Conservation (phyloP, 1,139 yeast genomes). For the Meyerozyma carpophila region DNA sequence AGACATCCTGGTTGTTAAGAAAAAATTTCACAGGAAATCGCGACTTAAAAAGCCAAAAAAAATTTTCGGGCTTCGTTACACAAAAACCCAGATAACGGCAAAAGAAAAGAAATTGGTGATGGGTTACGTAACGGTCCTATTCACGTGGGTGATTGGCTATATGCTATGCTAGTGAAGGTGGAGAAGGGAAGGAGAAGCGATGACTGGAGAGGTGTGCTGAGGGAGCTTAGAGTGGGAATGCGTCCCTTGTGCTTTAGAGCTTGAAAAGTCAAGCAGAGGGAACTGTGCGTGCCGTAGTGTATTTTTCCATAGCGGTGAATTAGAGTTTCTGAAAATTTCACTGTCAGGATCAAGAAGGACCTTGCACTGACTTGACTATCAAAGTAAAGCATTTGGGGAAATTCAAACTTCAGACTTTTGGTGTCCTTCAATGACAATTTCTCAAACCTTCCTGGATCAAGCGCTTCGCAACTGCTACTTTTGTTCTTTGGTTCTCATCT, state of each 20-base stretch:
- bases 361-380: no score
- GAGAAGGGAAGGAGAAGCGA: not conserved
- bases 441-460: no score
- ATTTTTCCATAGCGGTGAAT: no score
- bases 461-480: not conserved
- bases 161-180: not conserved
- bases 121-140: not conserved
- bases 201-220: not conserved
- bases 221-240: no score
- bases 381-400: no score
- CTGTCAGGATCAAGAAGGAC: no score
- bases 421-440: no score
- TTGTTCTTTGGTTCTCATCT: not conserved
- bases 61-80: slow-evolving; percentile 2
- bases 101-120: not conserved
- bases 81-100: slow-evolving; percentile 1
- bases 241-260: no score
- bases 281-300: no score
- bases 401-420: no score
- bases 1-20: slow-evolving; percentile 40
- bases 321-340: no score
- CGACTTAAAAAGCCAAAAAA: slow-evolving; percentile 2
- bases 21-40: slow-evolving; percentile 4
- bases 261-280: no score
- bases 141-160: slow-evolving; percentile 1